Conservation (phyloP, 2,329 filamentous ascomycete species). For the Xylaria sp. region DNA sequence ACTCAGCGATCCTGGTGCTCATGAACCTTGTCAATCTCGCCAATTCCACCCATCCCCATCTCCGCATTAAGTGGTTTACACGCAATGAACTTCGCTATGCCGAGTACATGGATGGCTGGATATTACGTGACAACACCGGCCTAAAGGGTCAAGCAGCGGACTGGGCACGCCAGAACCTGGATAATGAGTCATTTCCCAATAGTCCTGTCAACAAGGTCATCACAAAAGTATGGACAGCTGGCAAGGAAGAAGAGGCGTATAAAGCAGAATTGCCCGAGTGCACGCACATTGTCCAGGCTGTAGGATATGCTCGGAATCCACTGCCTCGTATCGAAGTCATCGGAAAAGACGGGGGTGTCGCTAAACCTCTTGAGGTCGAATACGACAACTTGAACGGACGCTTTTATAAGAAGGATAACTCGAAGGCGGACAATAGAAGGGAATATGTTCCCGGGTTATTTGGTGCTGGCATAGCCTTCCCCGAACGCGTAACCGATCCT, state of each 20-base stretch:
- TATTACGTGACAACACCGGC: slow-evolving; percentile 68
- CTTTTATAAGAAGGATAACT: slow-evolving; percentile 52
- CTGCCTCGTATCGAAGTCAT: slow-evolving; percentile 51
- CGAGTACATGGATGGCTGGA: slow-evolving; percentile 66
- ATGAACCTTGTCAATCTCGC: slow-evolving; percentile 64
- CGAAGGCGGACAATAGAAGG: slow-evolving; percentile 36
- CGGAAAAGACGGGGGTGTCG: slow-evolving; percentile 41
- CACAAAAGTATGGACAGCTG: slow-evolving; percentile 52
- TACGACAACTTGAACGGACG: slow-evolving; percentile 48
- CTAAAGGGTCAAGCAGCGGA: slow-evolving; percentile 65
- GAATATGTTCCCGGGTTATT: slow-evolving; percentile 57
- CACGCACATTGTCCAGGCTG: slow-evolving; percentile 61
- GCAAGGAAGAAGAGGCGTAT: slow-evolving; percentile 52
- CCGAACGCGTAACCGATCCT: slow-evolving; percentile 65
- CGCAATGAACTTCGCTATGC: slow-evolving; percentile 66
- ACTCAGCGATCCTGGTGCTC: slow-evolving; percentile 67
- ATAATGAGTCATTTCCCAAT: slow-evolving; percentile 52
- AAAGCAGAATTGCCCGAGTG: slow-evolving; percentile 53
- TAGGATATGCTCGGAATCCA: slow-evolving; percentile 60
- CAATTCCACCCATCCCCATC: slow-evolving; percentile 54
- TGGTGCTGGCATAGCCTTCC: slow-evolving; percentile 68
- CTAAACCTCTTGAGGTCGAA: slow-evolving; percentile 26
- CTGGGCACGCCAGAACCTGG: slow-evolving; percentile 64
- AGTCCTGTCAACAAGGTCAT: slow-evolving; percentile 55
- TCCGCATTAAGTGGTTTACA: slow-evolving; percentile 66